These are phyloP conservation scores for Zymoseptoria pseudotritici DNA, from an alignment of 2,329 filamentous ascomycete genomes.

Conservation along the genomic window DNA sequence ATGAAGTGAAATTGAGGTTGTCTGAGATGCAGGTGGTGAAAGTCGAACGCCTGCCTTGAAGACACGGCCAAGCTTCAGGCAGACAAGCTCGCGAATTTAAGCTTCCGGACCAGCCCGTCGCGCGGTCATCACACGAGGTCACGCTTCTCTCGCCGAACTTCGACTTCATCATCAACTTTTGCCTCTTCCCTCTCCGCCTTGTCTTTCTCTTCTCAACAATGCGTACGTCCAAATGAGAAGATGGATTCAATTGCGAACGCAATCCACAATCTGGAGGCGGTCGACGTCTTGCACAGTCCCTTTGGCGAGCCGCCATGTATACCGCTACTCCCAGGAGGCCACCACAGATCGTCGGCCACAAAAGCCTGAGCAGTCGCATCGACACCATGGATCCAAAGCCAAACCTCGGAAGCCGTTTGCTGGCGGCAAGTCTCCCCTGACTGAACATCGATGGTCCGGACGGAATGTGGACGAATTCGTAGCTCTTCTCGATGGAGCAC, in stretches of 20 bases:
- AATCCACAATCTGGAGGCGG: background rate
- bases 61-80: background rate
- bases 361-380: background rate
- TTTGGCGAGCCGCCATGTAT: background rate
- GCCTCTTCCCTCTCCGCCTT: background rate
- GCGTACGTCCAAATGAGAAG: conserved; percentile 23
- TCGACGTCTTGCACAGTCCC: background rate
- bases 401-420: background rate
- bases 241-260: conserved; percentile 12
- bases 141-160: background rate
- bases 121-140: background rate
- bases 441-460: background rate
- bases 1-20: background rate
- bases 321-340: background rate
- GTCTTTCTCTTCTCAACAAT: conserved; percentile 5
- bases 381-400: background rate
- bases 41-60: background rate
- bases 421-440: background rate
- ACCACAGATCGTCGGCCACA: background rate
- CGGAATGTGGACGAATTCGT: conserved; percentile 6
- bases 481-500: conserved; percentile 14
- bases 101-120: background rate
- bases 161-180: background rate
- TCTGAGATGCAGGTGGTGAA: background rate
- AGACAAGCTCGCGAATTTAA: background rate